Base-by-base conservation (phyloP, 345 rosid species). In the Kernera saxatilis region DNA sequence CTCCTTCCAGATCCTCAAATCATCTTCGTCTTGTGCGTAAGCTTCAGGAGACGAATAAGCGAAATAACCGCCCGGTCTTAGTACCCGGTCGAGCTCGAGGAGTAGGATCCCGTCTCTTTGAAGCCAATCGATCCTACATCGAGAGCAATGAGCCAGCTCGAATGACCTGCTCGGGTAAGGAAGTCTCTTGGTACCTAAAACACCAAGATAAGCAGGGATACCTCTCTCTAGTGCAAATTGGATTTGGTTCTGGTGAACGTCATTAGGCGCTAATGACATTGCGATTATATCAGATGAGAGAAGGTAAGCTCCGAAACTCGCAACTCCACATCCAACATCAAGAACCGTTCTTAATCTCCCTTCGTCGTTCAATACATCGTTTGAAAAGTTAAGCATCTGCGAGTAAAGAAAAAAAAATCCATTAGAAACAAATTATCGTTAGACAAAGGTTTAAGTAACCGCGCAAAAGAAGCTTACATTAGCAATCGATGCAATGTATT, bases 91-190 rank as follows among this genome's bases (percentile, higher is more conserved):
- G 11, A 94, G 88, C 82, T 94, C 99, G 72, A 94, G 99, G 58
- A 91, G 99, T 76, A 94, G 97, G 69, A 94, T 82, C 5, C 99
- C 99, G 21, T 92, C 93, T 80, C 99, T 89, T 70, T 94, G 99
- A 66, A 94, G 98, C 99, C 99, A 94, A 78, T 94, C 99, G 40
- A 94, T 94, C 69, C 99, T 83, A 78, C 99, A 94, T 22, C 98
- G 90, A 46, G 98, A 91, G 83, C 99, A 94, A 64, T 94, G 99
- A 54, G 99, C 93, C 53, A 94, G 83, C 72, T 94, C 99, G 59
- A 92, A 94, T 37, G 99, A 94, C 79, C 99, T 92, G 81, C 99
- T 94, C 12, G 99, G 99, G 80, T 94, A 94, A 62, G 99, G 98
- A 35, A 94, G 91, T 61, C 98, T 85, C 84, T 86, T 89, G 46